Conservation (phyloP, 495 filamentous ascomycete genomes). For the Darksidea phi region DNA sequence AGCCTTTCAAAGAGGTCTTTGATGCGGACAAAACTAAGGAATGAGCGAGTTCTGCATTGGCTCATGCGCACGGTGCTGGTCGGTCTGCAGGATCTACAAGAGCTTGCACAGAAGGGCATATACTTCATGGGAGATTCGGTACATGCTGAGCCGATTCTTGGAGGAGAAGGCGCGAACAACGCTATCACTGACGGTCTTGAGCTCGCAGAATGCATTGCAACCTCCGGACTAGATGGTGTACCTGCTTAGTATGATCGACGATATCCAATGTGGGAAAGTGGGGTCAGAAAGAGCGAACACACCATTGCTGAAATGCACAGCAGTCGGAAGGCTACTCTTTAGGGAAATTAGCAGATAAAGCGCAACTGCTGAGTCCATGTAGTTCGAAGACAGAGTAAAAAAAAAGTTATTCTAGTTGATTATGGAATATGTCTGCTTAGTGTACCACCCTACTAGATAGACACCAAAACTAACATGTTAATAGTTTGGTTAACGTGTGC, state of each 20-base stretch:
- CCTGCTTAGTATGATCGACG: conserved; percentile 36
- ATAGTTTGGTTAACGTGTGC: too few species aligned
- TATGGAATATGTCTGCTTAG: too few species aligned
- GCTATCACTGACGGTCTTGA: conserved; percentile 46
- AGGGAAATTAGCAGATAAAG: too few species aligned
- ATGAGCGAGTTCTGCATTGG: conserved; percentile 46
- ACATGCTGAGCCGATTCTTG: conserved; percentile 47
- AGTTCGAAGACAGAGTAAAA: too few species aligned
- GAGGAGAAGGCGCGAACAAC: conserved; percentile 46
- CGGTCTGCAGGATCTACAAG: conserved; percentile 25
- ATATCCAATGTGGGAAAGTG: conserved; percentile 37
- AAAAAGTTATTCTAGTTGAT: too few species aligned
- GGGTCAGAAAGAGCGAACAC: conserved; percentile 36
- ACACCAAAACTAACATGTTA: too few species aligned
- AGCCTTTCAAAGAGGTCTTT: conserved; percentile 44
- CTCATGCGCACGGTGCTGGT: conserved; percentile 45
- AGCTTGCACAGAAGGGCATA: conserved; percentile 35
- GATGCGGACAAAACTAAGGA: conserved; percentile 32
- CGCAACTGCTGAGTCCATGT: too few species aligned
- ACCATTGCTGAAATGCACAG: conserved; percentile 31
- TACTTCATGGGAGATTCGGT: conserved; percentile 46
- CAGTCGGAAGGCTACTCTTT: not conserved
- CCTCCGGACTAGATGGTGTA: conserved; percentile 18
- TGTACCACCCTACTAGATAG: too few species aligned
- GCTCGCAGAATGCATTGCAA: conserved; percentile 41